Percentiles rank a stretch among this genome's conserved stretches.
phyloP scores from a whole-genome alignment of 2,329 filamentous ascomycete species.

The Cryphonectria naterciae region DNA sequence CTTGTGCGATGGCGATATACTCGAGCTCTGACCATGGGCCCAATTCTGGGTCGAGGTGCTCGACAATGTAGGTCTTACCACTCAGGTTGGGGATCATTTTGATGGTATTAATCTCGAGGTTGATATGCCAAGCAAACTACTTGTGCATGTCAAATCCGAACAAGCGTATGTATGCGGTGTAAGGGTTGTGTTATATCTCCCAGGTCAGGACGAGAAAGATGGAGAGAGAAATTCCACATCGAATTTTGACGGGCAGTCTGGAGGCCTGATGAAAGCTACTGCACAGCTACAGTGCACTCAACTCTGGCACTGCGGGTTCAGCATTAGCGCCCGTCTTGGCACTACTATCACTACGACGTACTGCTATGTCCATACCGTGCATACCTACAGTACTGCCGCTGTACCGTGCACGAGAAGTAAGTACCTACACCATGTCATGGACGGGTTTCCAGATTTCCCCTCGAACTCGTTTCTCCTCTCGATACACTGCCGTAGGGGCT shows the following conservation, averaged over 20 bases:
- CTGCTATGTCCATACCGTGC: background rate
- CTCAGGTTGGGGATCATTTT: conserved; percentile 42
- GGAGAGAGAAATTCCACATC: background rate
- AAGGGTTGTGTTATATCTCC: background rate
- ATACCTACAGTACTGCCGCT: too few species aligned
- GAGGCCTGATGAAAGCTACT: background rate
- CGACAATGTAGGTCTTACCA: conserved; percentile 84
- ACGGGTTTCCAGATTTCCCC: background rate
- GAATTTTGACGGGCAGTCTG: background rate
- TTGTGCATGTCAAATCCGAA: background rate
- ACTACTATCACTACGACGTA: background rate
- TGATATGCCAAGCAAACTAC: background rate
- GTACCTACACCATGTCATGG: too few species aligned
- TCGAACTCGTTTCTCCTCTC: background rate
- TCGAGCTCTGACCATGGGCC: conserved; percentile 94
- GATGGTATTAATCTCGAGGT: background rate
- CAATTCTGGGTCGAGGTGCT: conserved; percentile 94
- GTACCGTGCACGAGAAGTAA: too few species aligned
- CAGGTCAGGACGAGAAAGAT: background rate
- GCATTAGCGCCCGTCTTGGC: conserved; percentile 13
- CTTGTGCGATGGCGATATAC: conserved; percentile 83
- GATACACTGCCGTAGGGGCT: background rate
- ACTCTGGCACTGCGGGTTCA: background rate
- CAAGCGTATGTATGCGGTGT: background rate
- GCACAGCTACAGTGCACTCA: background rate